A percentile compares a stretch with the other conserved stretches of the same genome.
These are phyloP conservation scores for Cyclotella cryptica DNA, from an alignment of 108 stramenopile genomes.

Conservation along the genomic window DNA sequence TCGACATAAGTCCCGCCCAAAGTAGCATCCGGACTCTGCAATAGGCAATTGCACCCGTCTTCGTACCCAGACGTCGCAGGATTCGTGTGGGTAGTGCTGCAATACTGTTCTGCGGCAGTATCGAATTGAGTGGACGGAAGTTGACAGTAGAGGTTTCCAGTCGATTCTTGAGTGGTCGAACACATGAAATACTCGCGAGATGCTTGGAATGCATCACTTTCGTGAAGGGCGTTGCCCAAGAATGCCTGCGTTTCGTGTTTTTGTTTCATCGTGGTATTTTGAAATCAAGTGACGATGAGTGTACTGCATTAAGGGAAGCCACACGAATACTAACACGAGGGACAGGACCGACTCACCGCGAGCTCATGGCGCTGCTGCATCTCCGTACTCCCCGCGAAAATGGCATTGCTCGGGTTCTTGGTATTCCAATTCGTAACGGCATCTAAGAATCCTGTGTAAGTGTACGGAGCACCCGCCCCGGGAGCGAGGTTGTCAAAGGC, in stretches of 20 bases:
- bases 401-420: not conserved
- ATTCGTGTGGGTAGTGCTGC: slow-evolving; percentile 8
- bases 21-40: not conserved
- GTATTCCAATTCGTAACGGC: slow-evolving; percentile 24
- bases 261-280: too few species aligned
- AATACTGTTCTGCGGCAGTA: slow-evolving; percentile 5
- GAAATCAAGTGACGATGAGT: not conserved
- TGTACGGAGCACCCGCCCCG: not conserved
- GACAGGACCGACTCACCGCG: not conserved
- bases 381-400: slow-evolving; percentile 20
- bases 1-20: not conserved
- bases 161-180: not conserved
- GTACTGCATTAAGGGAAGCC: not conserved
- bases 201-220: slow-evolving; percentile 21
- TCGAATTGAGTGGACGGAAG: not conserved
- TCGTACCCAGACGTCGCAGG: not conserved
- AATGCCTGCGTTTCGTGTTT: too few species aligned
- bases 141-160: slow-evolving; percentile 8
- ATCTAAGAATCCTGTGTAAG: slow-evolving; percentile 14
- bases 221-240: slow-evolving; percentile 32
- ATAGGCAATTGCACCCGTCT: slow-evolving; percentile 24
- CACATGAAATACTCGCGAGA: slow-evolving; percentile 23
- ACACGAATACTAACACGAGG: not conserved
- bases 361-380: slow-evolving; percentile 24
- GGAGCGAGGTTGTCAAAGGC: slow-evolving; percentile 21